phyloP scores from a whole-genome alignment of 2,329 filamentous ascomycete genomes.

The Aspergillus oerlinghausenensis region DNA sequence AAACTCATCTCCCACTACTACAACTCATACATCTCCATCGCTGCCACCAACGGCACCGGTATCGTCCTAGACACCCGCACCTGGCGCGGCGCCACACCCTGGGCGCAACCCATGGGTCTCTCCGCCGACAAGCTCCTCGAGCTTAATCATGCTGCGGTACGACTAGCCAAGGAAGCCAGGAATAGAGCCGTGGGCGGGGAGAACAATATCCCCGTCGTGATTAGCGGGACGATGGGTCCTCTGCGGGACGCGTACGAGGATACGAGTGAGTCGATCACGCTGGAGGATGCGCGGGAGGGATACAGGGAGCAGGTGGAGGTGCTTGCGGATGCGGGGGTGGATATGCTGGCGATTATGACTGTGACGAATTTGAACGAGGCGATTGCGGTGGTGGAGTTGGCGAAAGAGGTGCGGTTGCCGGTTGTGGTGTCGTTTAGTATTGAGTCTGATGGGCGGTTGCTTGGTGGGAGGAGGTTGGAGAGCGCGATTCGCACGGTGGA shows the following conservation, averaged over 20 bases:
- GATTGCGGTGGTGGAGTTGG: conserved; percentile 4
- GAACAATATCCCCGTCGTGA: neutral
- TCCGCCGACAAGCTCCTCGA: neutral
- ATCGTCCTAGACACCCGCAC: conserved; percentile 10
- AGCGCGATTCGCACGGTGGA: conserved; percentile 1
- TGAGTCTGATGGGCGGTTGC: neutral
- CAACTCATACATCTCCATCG: conserved; percentile 1
- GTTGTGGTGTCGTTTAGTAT: conserved; percentile 6
- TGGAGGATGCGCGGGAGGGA: neutral
- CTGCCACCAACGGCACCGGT: conserved; percentile 4
- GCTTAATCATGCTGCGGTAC: neutral
- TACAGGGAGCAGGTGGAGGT: conserved; percentile 2
- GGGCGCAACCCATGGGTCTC: conserved; percentile 3
- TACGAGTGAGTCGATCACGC: neutral
- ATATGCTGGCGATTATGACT: conserved; percentile 2
- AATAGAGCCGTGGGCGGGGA: neutral
- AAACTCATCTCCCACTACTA: neutral
- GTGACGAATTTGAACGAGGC: conserved; percentile 5
- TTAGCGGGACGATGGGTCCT: conserved; percentile 4
- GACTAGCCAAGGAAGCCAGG: neutral
- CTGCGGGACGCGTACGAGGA: conserved; percentile 5
- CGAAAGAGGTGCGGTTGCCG: conserved; percentile 1
- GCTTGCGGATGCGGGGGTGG: conserved; percentile 5
- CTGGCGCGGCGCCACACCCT: conserved; percentile 9
- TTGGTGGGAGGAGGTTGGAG: conserved; percentile 1